A percentile compares a stretch with the other conserved stretches of the same genome.
These are phyloP conservation scores for Metarhizium humberi DNA, from an alignment of 2,329 filamentous ascomycete genomes.

Conservation along the genomic window DNA sequence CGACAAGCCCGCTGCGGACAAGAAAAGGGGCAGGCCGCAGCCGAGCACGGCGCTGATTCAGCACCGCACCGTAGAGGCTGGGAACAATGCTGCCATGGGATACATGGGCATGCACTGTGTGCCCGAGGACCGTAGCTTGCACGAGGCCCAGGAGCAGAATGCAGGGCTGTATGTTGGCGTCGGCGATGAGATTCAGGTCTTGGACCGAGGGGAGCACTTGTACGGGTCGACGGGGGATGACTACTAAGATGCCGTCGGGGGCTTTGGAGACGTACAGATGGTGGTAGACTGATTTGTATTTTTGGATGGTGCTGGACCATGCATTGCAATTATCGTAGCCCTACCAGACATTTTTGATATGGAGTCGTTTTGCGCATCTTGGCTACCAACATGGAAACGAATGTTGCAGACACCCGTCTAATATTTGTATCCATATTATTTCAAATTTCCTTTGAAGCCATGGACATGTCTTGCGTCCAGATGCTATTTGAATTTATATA, in stretches of 20 bases:
- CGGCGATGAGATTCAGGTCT: constrained; percentile 18
- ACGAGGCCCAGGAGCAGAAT: constrained; percentile 1
- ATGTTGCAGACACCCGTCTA: too few relatives aligned
- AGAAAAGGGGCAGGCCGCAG: constrained; percentile 14
- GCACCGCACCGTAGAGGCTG: constrained; percentile 14
- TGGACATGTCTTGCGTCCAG: too few relatives aligned
- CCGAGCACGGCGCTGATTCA: constrained; percentile 16
- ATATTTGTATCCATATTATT: too few relatives aligned
- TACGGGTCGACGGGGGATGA: constrained; percentile 17
- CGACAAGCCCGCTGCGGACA: not conserved
- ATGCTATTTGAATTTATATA: too few relatives aligned
- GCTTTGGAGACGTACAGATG: too few relatives aligned
- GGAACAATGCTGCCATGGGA: constrained; percentile 16
- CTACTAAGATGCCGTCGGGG: constrained; percentile 9
- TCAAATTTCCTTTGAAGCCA: too few relatives aligned
- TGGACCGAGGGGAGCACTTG: constrained; percentile 17
- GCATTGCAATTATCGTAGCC: too few relatives aligned
- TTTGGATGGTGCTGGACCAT: too few relatives aligned
- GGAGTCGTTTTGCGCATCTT: too few relatives aligned
- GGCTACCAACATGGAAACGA: too few relatives aligned
- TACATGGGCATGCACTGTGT: constrained; percentile 22
- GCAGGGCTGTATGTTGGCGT: constrained; percentile 12
- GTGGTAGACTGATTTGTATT: too few relatives aligned
- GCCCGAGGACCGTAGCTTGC: constrained; percentile 13
- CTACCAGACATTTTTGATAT: too few relatives aligned